Conservation (phyloP, 345 rosid genomes). For the Ceriops decandra region DNA sequence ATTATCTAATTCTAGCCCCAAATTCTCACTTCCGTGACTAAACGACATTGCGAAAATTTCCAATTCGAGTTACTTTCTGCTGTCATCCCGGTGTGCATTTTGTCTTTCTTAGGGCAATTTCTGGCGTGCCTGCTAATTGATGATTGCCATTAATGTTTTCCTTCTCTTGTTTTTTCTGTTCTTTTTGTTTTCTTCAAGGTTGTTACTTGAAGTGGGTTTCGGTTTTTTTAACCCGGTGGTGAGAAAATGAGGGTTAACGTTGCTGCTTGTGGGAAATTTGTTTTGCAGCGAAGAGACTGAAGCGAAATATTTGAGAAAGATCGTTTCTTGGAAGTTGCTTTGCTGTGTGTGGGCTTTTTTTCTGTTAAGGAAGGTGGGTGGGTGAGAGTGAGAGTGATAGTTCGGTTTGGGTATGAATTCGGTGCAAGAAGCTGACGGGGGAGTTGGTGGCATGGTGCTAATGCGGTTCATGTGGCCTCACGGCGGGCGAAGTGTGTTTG, state of each 20-base stretch:
- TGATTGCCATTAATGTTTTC: not conserved
- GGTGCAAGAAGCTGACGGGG: slow-evolving; percentile 18
- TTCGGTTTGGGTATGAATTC: slow-evolving; percentile 23
- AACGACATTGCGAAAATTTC: not conserved
- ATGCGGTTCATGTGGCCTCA: slow-evolving; percentile 31
- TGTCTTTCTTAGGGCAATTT: too few relatives aligned
- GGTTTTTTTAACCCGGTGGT: not conserved
- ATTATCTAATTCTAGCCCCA: not conserved
- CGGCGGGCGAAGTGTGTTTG: slow-evolving; percentile 29
- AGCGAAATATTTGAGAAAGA: not conserved
- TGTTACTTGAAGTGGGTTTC: not conserved
- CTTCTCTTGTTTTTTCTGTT: not conserved
- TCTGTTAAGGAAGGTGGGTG: not conserved
- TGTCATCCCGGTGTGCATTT: not conserved
- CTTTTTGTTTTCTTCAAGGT: too few relatives aligned
- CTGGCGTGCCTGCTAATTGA: not conserved
- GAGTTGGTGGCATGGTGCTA: slow-evolving; percentile 15
- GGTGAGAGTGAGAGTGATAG: slow-evolving; percentile 1
- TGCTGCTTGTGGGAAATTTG: not conserved
- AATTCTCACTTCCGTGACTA: not conserved
- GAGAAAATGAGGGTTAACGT: too few relatives aligned
- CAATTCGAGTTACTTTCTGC: not conserved
- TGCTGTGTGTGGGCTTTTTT: not conserved
- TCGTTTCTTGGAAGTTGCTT: not conserved
- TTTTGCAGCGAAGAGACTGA: slow-evolving; percentile 13